Evolutionary conservation across 2,329 filamentous ascomycete genomes (phyloP).

Genomic region (Dactylellina parvicollis): DNA sequence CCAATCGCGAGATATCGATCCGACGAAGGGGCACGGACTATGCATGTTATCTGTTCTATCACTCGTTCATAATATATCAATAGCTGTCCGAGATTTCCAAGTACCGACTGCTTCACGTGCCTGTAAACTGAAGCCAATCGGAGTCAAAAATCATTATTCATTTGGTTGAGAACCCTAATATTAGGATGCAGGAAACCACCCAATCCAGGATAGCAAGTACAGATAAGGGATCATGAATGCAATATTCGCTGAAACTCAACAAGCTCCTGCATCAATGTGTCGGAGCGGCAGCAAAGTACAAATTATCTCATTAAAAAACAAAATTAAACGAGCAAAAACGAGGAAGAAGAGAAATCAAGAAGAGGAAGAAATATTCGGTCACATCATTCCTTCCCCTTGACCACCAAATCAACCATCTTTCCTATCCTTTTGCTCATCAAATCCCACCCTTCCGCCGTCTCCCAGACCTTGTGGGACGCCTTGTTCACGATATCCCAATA

Average conservation of each 20-base stretch:
- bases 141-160: too few relatives aligned
- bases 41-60: too few relatives aligned
- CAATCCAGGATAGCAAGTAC: too few relatives aligned
- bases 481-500: slow-evolving; percentile 87
- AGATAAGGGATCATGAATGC: not conserved
- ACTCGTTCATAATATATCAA: too few relatives aligned
- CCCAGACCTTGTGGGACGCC: slow-evolving; percentile 89
- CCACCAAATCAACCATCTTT: slow-evolving; percentile 68
- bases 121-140: too few relatives aligned
- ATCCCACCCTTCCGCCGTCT: slow-evolving; percentile 74
- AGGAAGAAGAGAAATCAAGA: not conserved
- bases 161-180: too few relatives aligned
- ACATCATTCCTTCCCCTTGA: slow-evolving; percentile 7
- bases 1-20: not conserved
- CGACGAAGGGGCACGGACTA: not conserved
- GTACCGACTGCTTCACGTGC: too few relatives aligned
- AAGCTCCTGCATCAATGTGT: too few relatives aligned
- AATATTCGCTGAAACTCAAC: not conserved
- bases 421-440: slow-evolving; percentile 81
- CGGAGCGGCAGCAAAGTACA: too few relatives aligned
- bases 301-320: not conserved
- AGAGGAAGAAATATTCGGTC: not conserved
- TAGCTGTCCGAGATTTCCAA: too few relatives aligned
- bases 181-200: too few relatives aligned
- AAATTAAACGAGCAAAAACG: not conserved